Conservation (phyloP, 208 protist genomes). For the Trypanosoma avium region DNA sequence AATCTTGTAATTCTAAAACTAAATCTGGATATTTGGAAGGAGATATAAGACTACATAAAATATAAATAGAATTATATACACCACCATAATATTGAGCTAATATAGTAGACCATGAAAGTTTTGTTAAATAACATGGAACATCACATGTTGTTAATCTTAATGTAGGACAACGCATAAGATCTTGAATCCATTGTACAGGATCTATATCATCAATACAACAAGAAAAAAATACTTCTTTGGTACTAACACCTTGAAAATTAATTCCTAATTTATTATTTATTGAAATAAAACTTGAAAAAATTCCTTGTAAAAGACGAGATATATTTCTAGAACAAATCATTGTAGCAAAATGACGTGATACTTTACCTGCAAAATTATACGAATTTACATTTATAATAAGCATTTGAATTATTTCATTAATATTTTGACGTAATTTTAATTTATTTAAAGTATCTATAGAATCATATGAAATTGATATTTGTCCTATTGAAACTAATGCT, state of each 20-base stretch:
- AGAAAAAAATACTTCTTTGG: slow-evolving; percentile 8
- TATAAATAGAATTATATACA: slow-evolving; percentile 60
- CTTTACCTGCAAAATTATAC: neutral
- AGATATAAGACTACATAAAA: slow-evolving; percentile 22
- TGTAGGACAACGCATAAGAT: slow-evolving; percentile 24
- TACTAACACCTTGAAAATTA: neutral
- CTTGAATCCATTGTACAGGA: slow-evolving; percentile 25
- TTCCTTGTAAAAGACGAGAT: slow-evolving; percentile 54
- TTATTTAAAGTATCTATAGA: neutral
- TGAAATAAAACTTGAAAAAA: slow-evolving; percentile 45
- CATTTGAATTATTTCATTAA: slow-evolving; percentile 32
- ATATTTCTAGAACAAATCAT: slow-evolving; percentile 51
- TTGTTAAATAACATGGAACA: slow-evolving; percentile 37
- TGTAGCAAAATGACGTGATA: slow-evolving; percentile 21
- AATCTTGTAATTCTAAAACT: slow-evolving; percentile 42
- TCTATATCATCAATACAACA: slow-evolving; percentile 25
- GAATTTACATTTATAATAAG: slow-evolving; percentile 8
- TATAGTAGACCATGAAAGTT: slow-evolving; percentile 49
- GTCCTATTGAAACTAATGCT: slow-evolving; percentile 24
- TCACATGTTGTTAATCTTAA: slow-evolving; percentile 21
- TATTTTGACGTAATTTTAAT: neutral
- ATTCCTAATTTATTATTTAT: neutral
- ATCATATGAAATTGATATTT: slow-evolving; percentile 25
- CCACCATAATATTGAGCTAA: slow-evolving; percentile 58
- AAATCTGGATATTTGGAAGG: slow-evolving; percentile 7